phyloP scores from a whole-genome alignment of 257 asterid species.

The Datura wrightii region DNA sequence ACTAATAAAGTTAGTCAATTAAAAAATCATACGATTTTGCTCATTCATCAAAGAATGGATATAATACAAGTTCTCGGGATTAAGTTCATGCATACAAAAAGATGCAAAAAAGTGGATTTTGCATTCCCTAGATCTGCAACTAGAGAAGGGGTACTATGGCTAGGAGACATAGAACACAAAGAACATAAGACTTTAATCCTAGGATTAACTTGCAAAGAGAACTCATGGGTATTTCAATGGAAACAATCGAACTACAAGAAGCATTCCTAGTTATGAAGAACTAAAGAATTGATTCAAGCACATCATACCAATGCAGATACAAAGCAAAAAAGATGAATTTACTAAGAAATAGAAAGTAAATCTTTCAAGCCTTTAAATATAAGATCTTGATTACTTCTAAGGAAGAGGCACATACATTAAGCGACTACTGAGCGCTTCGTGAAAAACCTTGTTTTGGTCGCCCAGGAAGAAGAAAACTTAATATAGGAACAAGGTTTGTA shows the following conservation, averaged over 20 bases:
- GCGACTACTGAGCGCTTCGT: background rate
- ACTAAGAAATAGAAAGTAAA: background rate
- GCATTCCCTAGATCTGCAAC: background rate
- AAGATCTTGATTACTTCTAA: background rate
- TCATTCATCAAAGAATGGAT: background rate
- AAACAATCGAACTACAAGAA: slow-evolving; percentile 22
- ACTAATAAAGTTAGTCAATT: background rate
- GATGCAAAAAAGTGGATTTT: background rate
- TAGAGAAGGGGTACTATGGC: background rate
- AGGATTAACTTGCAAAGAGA: background rate
- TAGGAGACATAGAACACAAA: background rate
- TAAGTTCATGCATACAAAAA: slow-evolving; percentile 21
- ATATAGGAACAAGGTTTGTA: background rate
- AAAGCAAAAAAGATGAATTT: background rate
- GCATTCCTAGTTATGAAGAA: slow-evolving; percentile 9
- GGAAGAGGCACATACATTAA: slow-evolving; percentile 25
- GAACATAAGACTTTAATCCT: background rate
- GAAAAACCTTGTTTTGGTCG: slow-evolving; percentile 27
- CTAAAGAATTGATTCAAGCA: slow-evolving; percentile 17
- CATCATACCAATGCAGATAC: slow-evolving; percentile 24
- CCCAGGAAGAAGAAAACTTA: slow-evolving; percentile 18
- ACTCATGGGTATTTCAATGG: background rate
- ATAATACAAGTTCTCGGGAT: slow-evolving; percentile 1
- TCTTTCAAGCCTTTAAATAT: background rate
- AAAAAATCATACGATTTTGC: background rate